Base-by-base conservation (phyloP, 257 asterid genomes). In the Orobanche coerulescens region DNA sequence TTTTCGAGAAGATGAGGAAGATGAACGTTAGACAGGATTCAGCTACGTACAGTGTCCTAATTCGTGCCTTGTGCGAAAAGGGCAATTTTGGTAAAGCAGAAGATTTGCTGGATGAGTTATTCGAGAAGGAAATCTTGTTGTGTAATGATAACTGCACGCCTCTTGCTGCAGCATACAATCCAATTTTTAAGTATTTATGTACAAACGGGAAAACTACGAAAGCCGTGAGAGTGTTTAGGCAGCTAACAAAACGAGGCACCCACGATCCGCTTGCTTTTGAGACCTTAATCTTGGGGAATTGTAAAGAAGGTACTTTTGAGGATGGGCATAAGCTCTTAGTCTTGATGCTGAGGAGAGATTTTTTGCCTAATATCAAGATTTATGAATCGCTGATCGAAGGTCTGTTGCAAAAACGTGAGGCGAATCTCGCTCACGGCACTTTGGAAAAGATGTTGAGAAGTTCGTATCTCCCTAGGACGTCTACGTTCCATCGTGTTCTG, bases 181-280 rank as follows among this genome's bases (percentile, higher is more conserved):
- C 94, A 24, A 70, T 90, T 15, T 83, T 90, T 51, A 62, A 66
- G 68, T 70, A 87, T 75, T 73, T 87, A 33, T 87, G 91, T 67
- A 66, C 69, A 50, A 79, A 61, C 33, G 87, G 84, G 24, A 80
- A 72, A 72, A 80, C 89, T 8, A 77, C 70, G 72, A 85, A 87
- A 62, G 96, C 97, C 13, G 96, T 83, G 68, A 82, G 51, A 74
- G 81, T 85, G 53, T 83, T 87, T 48, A 80, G 88, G 70, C 95
- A 83, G 75, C 70, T 90, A 56, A 75, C 87, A 81, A 80, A 70
- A 74, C 75, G 87, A 72, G 97, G 97, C 24, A 67, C 64, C 23
- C 95, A 73, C 46, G 95, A 90, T 76, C 82, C 85, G 52, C 20
- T 66, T 43, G 82, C 96, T 69, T 90, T 75, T 58, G 83, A 77